Evolutionary conservation across 1,284 basidiomycete genomes (phyloP), one percentile per base, ranked within the genome.

Genomic region (Cutaneotrichosporon sp.): DNA sequence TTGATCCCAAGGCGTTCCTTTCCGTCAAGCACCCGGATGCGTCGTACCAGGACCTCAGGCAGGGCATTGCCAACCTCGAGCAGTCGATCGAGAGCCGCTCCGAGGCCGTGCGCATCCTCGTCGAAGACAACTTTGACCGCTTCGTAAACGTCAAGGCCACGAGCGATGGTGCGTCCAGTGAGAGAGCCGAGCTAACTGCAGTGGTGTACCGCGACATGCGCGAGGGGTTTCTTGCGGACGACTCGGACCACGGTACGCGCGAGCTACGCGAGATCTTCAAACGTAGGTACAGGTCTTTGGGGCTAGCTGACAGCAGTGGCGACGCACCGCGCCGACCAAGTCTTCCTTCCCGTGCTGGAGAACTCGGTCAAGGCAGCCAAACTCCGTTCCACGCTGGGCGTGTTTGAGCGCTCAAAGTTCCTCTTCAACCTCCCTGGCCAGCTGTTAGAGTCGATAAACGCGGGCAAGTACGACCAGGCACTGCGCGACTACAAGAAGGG

Each of bases 401-500:
- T 98, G 8, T 97, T 99, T 64, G 94, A 98, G 63, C 83, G 92
- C 44, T 93, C 89, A 52, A 96, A 93, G 66, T 99, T 97, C 80
- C 91, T 98, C 73, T 98, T 98, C 81, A 97, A 97, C 68, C 80
- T 99, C 18, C 94, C 96, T 0, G 87, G 88, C 20, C 86, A 87
- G 41, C 81, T 99, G n/a, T 82, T 88, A 21, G 94, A 96, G 69
- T 86, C 83, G 17, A 88, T 98, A n/a, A 42, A 42, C 8, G 52
- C 51, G 37, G 89, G 89, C 10, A 86, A 88, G 54, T 97, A 94
- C 69, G 96, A 98, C 60, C 84, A 86, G 37, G 93, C 92, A 0
- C 79, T 98, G 65, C 84, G 92, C 35, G 93, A 97, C 64, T 99
- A 98, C 79, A 96, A 96, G 76, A 97, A 97, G 74, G 96, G 94